phyloP scores from a whole-genome alignment of 192 early-diverging fungal species.

The Coemansia biformis region DNA sequence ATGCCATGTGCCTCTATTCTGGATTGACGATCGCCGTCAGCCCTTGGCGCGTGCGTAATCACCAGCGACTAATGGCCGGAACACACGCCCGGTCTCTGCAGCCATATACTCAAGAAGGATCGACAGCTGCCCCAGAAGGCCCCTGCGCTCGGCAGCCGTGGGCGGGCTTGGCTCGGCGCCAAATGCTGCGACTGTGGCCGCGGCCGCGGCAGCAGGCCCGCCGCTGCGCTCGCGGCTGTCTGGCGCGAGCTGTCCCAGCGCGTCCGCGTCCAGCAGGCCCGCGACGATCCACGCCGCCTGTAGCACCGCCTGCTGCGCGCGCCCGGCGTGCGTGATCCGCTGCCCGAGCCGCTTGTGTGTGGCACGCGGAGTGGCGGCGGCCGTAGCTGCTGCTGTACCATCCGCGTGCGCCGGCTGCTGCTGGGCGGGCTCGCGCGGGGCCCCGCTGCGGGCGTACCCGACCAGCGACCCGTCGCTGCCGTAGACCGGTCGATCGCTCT shows the following conservation, averaged over 20 bases:
- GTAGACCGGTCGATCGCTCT: slow-evolving; percentile 29
- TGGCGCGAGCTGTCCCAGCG: slow-evolving; percentile 8
- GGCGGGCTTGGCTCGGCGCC: slow-evolving; percentile 9
- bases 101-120: slow-evolving; percentile 47
- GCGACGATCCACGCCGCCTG: slow-evolving; percentile 36
- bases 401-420: too few species aligned
- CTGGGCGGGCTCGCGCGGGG: neutral
- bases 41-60: too few species aligned
- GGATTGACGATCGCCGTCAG: too few species aligned
- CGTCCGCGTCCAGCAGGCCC: slow-evolving; percentile 23
- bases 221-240: slow-evolving; percentile 3
- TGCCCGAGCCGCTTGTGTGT: slow-evolving; percentile 43
- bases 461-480: slow-evolving; percentile 47
- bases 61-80: slow-evolving; percentile 25
- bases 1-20: too few species aligned
- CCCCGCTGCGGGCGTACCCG: slow-evolving; percentile 27
- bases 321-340: slow-evolving; percentile 36
- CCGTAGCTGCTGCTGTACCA: neutral
- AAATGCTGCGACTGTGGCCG: neutral
- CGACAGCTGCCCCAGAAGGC: slow-evolving; percentile 34
- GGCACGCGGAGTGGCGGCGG: neutral
- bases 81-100: slow-evolving; percentile 29
- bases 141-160: slow-evolving; percentile 6
- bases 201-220: too few species aligned
- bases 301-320: slow-evolving; percentile 28